Conservation (phyloP, 1,284 basidiomycete genomes). For the Acaromyces ingoldii region DNA sequence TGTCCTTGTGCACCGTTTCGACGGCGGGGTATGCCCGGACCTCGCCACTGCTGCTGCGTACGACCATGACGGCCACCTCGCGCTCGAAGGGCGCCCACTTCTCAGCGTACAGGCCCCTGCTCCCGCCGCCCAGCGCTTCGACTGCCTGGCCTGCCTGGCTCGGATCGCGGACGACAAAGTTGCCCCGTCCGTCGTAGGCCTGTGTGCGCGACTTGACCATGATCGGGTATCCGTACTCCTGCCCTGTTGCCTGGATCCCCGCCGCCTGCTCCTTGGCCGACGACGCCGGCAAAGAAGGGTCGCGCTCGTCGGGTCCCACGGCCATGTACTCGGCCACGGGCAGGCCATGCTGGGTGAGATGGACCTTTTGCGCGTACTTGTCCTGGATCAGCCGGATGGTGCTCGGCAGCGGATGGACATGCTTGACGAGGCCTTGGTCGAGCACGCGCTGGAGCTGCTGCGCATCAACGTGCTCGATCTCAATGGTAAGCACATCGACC, state of each 20-base stretch:
- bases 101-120: conserved; percentile 73
- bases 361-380: conserved; percentile 84
- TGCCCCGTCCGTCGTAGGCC: conserved; percentile 94
- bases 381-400: conserved; percentile 91
- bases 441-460: conserved; percentile 60
- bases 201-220: conserved; percentile 95
- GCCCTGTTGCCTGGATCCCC: conserved; percentile 20
- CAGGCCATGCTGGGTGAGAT: conserved; percentile 54
- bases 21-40: conserved; percentile 84
- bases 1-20: conserved; percentile 92
- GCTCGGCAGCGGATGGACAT: conserved; percentile 76
- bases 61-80: conserved; percentile 97
- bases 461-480: conserved; percentile 95
- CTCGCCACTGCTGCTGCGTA: conserved; percentile 64
- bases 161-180: conserved; percentile 66
- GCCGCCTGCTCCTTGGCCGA: conserved; percentile 52
- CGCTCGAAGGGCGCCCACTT: conserved; percentile 83
- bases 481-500: conserved; percentile 87
- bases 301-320: conserved; percentile 55
- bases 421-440: conserved; percentile 41
- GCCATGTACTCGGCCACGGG: conserved; percentile 68
- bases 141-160: conserved; percentile 65
- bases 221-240: conserved; percentile 70
- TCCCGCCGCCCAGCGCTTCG: conserved; percentile 52
- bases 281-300: conserved; percentile 55